A percentile compares a stretch with the other conserved stretches of the same genome.
These are phyloP conservation scores for Aspergillus chevalieri DNA, from an alignment of 2,329 filamentous ascomycete genomes.

Conservation along the genomic window DNA sequence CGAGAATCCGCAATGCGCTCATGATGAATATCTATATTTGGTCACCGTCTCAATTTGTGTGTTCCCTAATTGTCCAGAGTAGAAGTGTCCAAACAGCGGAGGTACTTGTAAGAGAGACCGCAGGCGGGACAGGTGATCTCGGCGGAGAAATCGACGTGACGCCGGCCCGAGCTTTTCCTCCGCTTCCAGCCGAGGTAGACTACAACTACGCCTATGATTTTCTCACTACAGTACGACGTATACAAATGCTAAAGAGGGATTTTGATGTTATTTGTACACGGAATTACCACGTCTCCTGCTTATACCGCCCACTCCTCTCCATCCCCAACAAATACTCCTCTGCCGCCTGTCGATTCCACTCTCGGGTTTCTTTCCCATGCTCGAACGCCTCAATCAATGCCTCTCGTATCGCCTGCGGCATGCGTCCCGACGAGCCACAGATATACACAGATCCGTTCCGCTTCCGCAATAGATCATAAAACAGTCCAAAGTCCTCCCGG, in stretches of 20 bases:
- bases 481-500: conserved; percentile 42
- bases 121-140: conserved; percentile 18
- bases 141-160: conserved; percentile 17
- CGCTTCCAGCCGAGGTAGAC: conserved; percentile 26
- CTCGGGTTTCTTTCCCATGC: conserved; percentile 41
- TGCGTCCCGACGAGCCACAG: conserved; percentile 57
- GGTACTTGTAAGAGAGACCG: conserved; percentile 1
- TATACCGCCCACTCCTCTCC: conserved; percentile 59
- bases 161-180: conserved; percentile 25
- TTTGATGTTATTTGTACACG: background rate
- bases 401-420: conserved; percentile 64
- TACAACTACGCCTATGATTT: background rate
- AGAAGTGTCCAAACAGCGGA: background rate
- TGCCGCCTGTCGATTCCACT: conserved; percentile 42
- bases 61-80: background rate
- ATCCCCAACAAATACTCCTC: conserved; percentile 51
- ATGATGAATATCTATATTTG: conserved; percentile 24
- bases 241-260: background rate
- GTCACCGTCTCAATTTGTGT: no score
- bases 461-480: conserved; percentile 49
- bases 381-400: conserved; percentile 58
- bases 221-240: background rate
- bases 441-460: conserved; percentile 48
- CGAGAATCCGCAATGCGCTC: conserved; percentile 62
- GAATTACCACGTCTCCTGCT: conserved; percentile 62